phyloP scores from a whole-genome alignment of 2,329 filamentous ascomycete species.

The Botryotinia narcissicola region DNA sequence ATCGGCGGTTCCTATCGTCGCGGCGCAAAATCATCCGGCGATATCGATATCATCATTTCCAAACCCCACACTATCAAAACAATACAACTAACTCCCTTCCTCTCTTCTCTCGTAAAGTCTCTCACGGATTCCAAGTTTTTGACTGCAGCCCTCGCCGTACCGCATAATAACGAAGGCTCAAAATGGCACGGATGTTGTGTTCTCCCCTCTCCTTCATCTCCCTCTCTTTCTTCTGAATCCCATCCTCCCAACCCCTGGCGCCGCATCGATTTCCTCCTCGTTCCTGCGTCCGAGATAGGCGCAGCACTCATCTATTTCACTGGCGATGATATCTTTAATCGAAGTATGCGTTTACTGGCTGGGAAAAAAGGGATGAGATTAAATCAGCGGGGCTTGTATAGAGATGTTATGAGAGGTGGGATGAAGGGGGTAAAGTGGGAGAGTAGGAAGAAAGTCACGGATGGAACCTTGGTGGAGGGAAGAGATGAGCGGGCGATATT shows the following conservation, averaged over 20 bases:
- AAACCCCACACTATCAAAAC: conserved; percentile 55
- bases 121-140: conserved; percentile 66
- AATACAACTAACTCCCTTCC: conserved; percentile 58
- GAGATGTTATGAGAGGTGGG: conserved; percentile 60
- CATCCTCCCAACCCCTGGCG: conserved; percentile 58
- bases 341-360: conserved; percentile 77
- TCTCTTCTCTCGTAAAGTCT: conserved; percentile 60
- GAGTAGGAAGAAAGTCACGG: conserved; percentile 58
- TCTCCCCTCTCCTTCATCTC: conserved; percentile 51
- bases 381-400: conserved; percentile 80
- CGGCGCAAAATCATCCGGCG: conserved; percentile 69
- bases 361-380: conserved; percentile 78
- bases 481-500: conserved; percentile 78
- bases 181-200: conserved; percentile 90
- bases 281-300: conserved; percentile 75
- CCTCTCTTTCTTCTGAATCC: conserved; percentile 41
- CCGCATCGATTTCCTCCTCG: conserved; percentile 79
- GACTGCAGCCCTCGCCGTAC: conserved; percentile 63
- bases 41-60: conserved; percentile 84
- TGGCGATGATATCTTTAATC: conserved; percentile 91
- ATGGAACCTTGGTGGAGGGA: conserved; percentile 71
- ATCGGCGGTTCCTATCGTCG: conserved; percentile 84
- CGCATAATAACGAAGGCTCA: conserved; percentile 51
- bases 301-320: conserved; percentile 94
- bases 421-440: conserved; percentile 46